phyloP scores from a whole-genome alignment of 805 yeast species.

The Metschnikowia lochheadii region DNA sequence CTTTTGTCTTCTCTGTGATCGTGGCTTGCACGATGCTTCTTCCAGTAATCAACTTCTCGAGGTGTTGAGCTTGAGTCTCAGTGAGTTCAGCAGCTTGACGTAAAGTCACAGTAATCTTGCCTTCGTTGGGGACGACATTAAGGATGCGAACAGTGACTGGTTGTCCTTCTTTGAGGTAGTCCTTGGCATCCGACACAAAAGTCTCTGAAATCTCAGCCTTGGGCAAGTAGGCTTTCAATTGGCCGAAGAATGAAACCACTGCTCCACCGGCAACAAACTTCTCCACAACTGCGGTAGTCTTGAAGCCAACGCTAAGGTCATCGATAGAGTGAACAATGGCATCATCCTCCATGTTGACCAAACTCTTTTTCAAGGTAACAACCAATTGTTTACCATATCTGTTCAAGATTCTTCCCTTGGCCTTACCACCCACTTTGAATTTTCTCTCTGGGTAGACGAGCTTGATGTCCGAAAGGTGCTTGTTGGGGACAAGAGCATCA shows the following conservation, averaged over 20 bases:
- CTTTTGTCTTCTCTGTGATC: slow-evolving; percentile 73
- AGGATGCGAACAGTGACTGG: slow-evolving; percentile 68
- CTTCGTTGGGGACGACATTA: slow-evolving; percentile 47
- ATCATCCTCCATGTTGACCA: slow-evolving; percentile 63
- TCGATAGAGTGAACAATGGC: slow-evolving; percentile 41
- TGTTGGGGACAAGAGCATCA: slow-evolving; percentile 67
- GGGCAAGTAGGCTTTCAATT: slow-evolving; percentile 76
- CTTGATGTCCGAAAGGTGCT: slow-evolving; percentile 80
- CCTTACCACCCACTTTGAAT: slow-evolving; percentile 78
- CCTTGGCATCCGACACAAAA: slow-evolving; percentile 70
- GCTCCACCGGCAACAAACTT: slow-evolving; percentile 74
- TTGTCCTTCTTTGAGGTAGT: slow-evolving; percentile 79
- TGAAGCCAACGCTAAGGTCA: slow-evolving; percentile 41
- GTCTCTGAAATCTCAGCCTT: slow-evolving; percentile 87
- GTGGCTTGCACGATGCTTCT: slow-evolving; percentile 54
- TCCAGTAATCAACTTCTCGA: slow-evolving; percentile 54
- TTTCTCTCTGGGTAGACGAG: slow-evolving; percentile 88
- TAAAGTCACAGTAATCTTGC: slow-evolving; percentile 68
- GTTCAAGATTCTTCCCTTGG: slow-evolving; percentile 67
- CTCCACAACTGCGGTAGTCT: slow-evolving; percentile 71
- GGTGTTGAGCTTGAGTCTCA: slow-evolving; percentile 42
- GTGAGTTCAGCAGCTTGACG: slow-evolving; percentile 56
- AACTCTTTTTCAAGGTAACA: slow-evolving; percentile 77
- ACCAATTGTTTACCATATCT: slow-evolving; percentile 47
- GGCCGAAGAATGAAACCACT: slow-evolving; percentile 77